phyloP scores from a whole-genome alignment of 768 basidiomycete genomes.

The Symmetrospora coprosmae region DNA sequence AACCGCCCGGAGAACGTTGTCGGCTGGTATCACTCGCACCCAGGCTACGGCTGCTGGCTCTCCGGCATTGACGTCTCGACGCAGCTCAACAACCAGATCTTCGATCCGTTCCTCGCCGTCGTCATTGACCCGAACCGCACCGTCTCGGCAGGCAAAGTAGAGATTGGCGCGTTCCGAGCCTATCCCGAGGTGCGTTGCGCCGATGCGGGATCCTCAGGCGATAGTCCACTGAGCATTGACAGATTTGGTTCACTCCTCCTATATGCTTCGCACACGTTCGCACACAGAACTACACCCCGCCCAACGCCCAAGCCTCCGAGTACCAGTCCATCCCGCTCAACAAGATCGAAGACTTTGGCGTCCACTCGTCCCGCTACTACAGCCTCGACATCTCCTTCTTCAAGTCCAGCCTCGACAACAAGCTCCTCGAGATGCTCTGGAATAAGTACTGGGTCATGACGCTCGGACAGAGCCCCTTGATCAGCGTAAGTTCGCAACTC shows the following conservation, averaged over 20 bases:
- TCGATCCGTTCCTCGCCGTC: slow-evolving; percentile 92
- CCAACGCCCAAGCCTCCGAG: slow-evolving; percentile 52
- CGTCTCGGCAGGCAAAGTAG: slow-evolving; percentile 93
- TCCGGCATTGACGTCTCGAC: slow-evolving; percentile 98
- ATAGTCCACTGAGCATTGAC: not conserved
- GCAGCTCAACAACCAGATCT: slow-evolving; percentile 85
- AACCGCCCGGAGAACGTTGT: slow-evolving; percentile 52
- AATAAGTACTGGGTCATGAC: slow-evolving; percentile 99
- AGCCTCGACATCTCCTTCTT: slow-evolving; percentile 86
- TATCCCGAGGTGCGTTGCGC: slow-evolving; percentile 54
- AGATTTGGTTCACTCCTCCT: no score
- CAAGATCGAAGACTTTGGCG: slow-evolving; percentile 99
- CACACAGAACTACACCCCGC: slow-evolving; percentile 67
- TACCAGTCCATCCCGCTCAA: slow-evolving; percentile 91
- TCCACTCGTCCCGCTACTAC: slow-evolving; percentile 93
- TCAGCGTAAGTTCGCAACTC: slow-evolving; percentile 50
- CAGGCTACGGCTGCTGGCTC: slow-evolving; percentile 97
- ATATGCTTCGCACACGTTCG: no score
- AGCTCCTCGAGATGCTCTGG: slow-evolving; percentile 80
- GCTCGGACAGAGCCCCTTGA: slow-evolving; percentile 75
- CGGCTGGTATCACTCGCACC: slow-evolving; percentile 98
- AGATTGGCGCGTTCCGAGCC: slow-evolving; percentile 96
- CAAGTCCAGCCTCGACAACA: slow-evolving; percentile 75
- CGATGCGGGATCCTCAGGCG: not conserved
- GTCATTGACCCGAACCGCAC: slow-evolving; percentile 98